Base-by-base conservation (phyloP, 73 alveolate genomes). In the Paramecium pentaurelia region DNA sequence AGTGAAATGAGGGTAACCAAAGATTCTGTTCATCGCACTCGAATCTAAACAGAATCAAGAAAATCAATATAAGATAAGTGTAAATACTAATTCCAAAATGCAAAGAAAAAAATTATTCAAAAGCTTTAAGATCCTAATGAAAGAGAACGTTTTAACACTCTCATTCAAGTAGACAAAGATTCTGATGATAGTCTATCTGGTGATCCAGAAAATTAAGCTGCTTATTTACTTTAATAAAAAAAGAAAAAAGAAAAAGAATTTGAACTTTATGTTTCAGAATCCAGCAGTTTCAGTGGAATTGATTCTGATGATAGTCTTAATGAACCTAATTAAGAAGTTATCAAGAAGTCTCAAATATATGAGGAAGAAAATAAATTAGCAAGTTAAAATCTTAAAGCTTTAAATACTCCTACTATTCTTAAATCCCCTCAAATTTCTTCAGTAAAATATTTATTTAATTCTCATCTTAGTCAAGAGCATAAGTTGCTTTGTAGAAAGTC, bases 41-140 rank as follows among this genome's bases (percentile, higher is more conserved):
- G 60, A 38, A 75, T 36, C 12, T n/a, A 75, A 37, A 25, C 88
- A 4, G 88, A 75, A 75, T 42, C 88, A 38, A 30, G 88, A 75
- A 75, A 36, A 75, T 75, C 88, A 10, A 38, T 75, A 36, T 38
- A 75, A 37, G 68, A 36, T 16, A 75, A 38, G 36, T 75, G 68
- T 38, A 75, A 42, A 75, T 10, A 75, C 38, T 38, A 75, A 42
- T 75, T 75, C 60, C 47, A 75, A 75, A 42, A 75, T 75, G 88
- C 60, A 18, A 75, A 75, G 37, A 64, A 75, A 36, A 75, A 38
- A 20, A 75, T 75, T 75, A 38, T 75, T 16, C 59, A 75, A 75
- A 75, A 37, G 30, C 60, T 75, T 5, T 8, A 30, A 38, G 88
- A 75, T 28, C 88, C 88, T 16, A 42, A 42, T 75, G 88, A 75